These are phyloP conservation scores for Aspergillus sergii DNA, from an alignment of 2,329 filamentous ascomycete genomes.

Conservation along the genomic window DNA sequence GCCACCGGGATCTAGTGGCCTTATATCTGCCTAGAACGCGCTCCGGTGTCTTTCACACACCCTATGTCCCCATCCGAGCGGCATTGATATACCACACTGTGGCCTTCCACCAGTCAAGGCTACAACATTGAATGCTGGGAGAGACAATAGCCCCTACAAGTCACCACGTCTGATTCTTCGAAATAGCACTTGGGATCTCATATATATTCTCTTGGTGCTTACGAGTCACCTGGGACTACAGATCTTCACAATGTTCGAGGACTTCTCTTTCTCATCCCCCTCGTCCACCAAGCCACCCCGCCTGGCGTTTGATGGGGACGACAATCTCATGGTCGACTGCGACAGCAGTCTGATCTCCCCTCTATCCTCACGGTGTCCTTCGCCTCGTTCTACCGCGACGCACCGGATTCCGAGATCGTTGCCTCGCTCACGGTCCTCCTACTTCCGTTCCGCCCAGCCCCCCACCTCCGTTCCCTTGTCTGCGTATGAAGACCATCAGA, in stretches of 20 bases:
- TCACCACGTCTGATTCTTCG: not conserved
- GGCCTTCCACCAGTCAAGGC: not conserved
- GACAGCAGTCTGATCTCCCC: conserved; percentile 44
- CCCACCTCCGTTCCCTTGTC: conserved; percentile 48
- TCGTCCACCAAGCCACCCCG: conserved; percentile 33
- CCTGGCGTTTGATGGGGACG: conserved; percentile 34
- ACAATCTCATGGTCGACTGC: conserved; percentile 38
- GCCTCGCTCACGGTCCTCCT: conserved; percentile 36
- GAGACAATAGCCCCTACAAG: not conserved
- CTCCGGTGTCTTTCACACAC: not conserved
- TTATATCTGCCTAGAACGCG: not conserved
- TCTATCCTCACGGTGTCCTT: conserved; percentile 46
- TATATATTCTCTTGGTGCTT: not conserved
- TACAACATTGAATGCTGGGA: not conserved
- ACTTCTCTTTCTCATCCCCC: conserved; percentile 45
- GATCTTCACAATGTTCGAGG: conserved; percentile 40
- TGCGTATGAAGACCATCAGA: conserved; percentile 37
- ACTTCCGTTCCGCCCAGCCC: conserved; percentile 39
- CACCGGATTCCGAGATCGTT: conserved; percentile 33
- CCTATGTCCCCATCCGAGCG: not conserved
- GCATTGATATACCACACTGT: not conserved
- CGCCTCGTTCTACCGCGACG: conserved; percentile 35
- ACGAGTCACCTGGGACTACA: not conserved
- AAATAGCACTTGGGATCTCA: not conserved
- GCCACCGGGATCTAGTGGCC: not conserved